A percentile compares a stretch with the other conserved stretches of the same genome.
Conservation (phyloP, 1,139 yeast genomes). For the Eremothecium gossypii region DNA sequence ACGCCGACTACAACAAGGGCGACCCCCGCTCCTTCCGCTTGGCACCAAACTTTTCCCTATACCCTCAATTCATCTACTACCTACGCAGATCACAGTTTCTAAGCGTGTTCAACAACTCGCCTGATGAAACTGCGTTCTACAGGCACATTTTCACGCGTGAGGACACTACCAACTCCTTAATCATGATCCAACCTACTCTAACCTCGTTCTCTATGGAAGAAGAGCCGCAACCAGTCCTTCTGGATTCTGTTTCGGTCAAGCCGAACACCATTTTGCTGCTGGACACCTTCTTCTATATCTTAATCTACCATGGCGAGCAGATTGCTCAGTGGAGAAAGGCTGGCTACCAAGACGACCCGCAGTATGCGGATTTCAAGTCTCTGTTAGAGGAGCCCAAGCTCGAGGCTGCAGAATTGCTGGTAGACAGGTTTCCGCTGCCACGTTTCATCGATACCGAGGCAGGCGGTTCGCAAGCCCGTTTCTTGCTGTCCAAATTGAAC, state of each 20-base stretch:
- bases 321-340: slow-evolving; percentile 96
- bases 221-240: slow-evolving; percentile 86
- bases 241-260: slow-evolving; percentile 86
- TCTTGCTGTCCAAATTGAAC: slow-evolving; percentile 84
- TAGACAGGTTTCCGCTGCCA: slow-evolving; percentile 94
- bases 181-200: slow-evolving; percentile 94
- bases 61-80: slow-evolving; percentile 94
- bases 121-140: slow-evolving; percentile 97
- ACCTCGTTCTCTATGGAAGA: slow-evolving; percentile 78
- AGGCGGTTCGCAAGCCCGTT: slow-evolving; percentile 97
- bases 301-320: slow-evolving; percentile 90
- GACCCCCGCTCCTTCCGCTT: slow-evolving; percentile 68
- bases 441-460: slow-evolving; percentile 94
- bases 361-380: slow-evolving; percentile 77
- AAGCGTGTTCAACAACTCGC: slow-evolving; percentile 95
- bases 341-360: slow-evolving; percentile 86
- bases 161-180: slow-evolving; percentile 85
- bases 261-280: slow-evolving; percentile 80
- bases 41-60: slow-evolving; percentile 67
- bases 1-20: slow-evolving; percentile 80
- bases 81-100: slow-evolving; percentile 93
- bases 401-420: slow-evolving; percentile 85
- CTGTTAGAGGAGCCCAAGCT: slow-evolving; percentile 82
- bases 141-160: slow-evolving; percentile 87
- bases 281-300: slow-evolving; percentile 93